A percentile compares a stretch with the other conserved stretches of the same genome.
These are phyloP conservation scores for Hypoxylon rickii DNA, from an alignment of 495 filamentous ascomycete species.

Conservation along the genomic window DNA sequence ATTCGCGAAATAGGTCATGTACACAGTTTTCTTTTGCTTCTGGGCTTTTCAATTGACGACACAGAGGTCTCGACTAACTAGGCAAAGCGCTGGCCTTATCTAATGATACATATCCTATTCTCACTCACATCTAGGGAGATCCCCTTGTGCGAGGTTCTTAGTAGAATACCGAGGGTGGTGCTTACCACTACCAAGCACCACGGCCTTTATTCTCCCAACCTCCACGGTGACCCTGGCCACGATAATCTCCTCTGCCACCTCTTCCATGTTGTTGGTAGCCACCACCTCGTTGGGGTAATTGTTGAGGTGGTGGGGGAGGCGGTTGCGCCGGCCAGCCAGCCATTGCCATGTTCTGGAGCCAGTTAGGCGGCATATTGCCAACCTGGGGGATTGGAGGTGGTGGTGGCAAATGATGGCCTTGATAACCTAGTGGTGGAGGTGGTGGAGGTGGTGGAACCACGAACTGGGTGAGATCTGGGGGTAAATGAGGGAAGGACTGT, in stretches of 20 bases:
- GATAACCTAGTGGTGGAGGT: constrained; percentile 51
- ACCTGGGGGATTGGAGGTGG: constrained; percentile 37
- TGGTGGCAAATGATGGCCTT: constrained; percentile 58
- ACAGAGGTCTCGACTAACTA: no score
- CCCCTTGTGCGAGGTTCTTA: not conserved
- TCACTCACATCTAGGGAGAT: not conserved
- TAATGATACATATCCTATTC: not conserved
- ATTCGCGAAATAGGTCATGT: no score
- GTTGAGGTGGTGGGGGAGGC: constrained; percentile 27
- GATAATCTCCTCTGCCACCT: constrained; percentile 36
- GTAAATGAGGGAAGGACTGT: constrained; percentile 30
- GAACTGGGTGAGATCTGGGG: constrained; percentile 36
- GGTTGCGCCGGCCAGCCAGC: constrained; percentile 30
- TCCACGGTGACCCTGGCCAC: constrained; percentile 36
- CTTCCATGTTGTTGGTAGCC: constrained; percentile 38
- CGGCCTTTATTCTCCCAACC: constrained; percentile 37
- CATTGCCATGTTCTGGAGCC: constrained; percentile 31
- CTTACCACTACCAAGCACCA: constrained; percentile 31
- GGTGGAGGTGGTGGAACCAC: constrained; percentile 49
- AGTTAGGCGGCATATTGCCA: constrained; percentile 32
- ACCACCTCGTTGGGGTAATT: constrained; percentile 18
- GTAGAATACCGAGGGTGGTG: not conserved
- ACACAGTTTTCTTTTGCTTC: no score
- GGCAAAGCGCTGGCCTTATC: not conserved
- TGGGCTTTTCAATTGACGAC: no score